Percentiles rank a stretch among this genome's conserved stretches.
These are phyloP conservation scores for Solanum megistacrolobum DNA, from an alignment of 257 asterid species.

Conservation along the genomic window DNA sequence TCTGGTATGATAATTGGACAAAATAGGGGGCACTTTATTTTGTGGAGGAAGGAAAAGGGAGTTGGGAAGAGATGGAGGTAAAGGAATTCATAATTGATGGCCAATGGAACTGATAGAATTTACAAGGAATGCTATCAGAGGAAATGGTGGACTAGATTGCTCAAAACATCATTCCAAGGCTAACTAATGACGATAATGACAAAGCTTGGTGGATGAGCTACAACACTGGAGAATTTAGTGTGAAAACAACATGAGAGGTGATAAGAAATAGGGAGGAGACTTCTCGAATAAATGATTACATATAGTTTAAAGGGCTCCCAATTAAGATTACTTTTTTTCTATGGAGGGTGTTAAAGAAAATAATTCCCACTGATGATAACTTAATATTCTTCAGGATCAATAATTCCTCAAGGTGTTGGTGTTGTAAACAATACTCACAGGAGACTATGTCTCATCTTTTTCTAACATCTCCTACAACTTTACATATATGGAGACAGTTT, in stretches of 20 bases:
- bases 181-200: neutral
- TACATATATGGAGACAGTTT: too few relatives aligned
- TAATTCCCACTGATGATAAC: too few relatives aligned
- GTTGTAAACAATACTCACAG: too few relatives aligned
- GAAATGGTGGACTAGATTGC: neutral
- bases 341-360: neutral
- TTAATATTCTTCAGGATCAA: too few relatives aligned
- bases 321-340: too few relatives aligned
- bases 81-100: neutral
- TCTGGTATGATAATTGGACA: neutral
- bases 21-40: neutral
- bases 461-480: too few relatives aligned
- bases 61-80: neutral
- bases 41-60: neutral
- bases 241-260: neutral
- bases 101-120: neutral
- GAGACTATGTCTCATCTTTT: too few relatives aligned
- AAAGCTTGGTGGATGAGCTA: neutral
- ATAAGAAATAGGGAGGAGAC: neutral
- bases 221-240: neutral
- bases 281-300: too few relatives aligned
- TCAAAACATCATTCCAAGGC: neutral
- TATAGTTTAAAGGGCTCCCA: neutral
- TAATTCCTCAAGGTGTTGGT: too few relatives aligned
- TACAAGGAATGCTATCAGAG: neutral